These are phyloP conservation scores for Lachnellula arida DNA, from an alignment of 2,329 filamentous ascomycete species.

Conservation along the genomic window DNA sequence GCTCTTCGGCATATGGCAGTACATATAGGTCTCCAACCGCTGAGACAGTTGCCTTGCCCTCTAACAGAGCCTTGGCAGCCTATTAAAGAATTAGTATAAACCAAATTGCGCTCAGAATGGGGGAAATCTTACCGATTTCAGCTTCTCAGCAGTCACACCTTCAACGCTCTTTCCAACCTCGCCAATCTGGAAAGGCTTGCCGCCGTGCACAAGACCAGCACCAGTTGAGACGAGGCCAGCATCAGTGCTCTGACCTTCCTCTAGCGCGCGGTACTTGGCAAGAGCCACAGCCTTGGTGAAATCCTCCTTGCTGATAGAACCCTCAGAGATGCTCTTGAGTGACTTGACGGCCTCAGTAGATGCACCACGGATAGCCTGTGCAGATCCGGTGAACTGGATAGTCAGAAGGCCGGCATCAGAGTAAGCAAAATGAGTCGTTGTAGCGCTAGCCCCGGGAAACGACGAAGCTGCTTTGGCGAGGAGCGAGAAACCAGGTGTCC, in stretches of 20 bases:
- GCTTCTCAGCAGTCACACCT: conserved; percentile 73
- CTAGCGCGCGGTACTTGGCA: conserved; percentile 88
- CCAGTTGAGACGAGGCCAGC: conserved; percentile 79
- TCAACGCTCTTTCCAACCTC: conserved; percentile 75
- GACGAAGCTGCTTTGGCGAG: conserved; percentile 73
- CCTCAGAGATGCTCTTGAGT: conserved; percentile 74
- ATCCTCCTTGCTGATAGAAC: conserved; percentile 75
- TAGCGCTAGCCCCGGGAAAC: conserved; percentile 61
- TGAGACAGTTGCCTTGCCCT: conserved; percentile 83
- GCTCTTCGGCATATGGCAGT: conserved; percentile 88
- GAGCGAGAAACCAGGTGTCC: conserved; percentile 87
- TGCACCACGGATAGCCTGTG: conserved; percentile 66
- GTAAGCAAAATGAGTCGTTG: conserved; percentile 77
- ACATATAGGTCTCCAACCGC: conserved; percentile 87
- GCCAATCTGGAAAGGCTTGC: conserved; percentile 78
- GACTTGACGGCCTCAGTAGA: conserved; percentile 74
- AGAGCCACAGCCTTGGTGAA: conserved; percentile 86
- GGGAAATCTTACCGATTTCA: conserved; percentile 69
- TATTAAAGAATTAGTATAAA: conserved; percentile 39
- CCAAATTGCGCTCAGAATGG: neutral
- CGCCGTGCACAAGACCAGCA: conserved; percentile 73
- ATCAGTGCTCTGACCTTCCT: conserved; percentile 72
- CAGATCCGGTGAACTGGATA: conserved; percentile 73
- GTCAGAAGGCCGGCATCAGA: conserved; percentile 90
- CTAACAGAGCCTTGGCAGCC: conserved; percentile 83